Percentiles rank a stretch among this genome's conserved stretches.
These are phyloP conservation scores for Eimeria mitis DNA, from an alignment of 169 alveolate genomes.

Conservation along the genomic window DNA sequence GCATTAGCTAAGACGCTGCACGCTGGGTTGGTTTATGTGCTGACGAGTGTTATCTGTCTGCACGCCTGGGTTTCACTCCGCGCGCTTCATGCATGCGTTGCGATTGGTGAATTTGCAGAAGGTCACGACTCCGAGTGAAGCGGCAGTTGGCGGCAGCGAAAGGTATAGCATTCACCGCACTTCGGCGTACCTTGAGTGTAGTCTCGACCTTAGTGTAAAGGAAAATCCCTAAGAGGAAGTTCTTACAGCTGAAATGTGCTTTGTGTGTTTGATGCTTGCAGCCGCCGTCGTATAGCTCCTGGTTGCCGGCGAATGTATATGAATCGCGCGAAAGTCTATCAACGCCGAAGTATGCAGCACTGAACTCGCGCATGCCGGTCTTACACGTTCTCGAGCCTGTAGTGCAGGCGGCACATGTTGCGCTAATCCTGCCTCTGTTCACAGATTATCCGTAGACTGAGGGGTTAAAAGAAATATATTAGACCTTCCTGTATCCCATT, in stretches of 20 bases:
- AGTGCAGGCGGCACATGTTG: not conserved
- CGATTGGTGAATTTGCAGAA: slow-evolving; percentile 30
- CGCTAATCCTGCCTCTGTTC: not conserved
- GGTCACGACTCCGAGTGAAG: not conserved
- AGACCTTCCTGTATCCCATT: not conserved
- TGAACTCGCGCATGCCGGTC: not conserved
- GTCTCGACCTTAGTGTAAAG: not conserved
- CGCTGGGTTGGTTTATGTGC: not conserved
- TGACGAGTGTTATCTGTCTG: not conserved
- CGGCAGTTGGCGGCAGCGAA: not conserved
- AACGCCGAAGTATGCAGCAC: slow-evolving; percentile 48
- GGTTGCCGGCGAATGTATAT: slow-evolving; percentile 45
- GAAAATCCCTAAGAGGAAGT: not conserved
- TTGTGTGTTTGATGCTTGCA: slow-evolving; percentile 34
- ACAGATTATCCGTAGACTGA: not conserved
- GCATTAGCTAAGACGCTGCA: not conserved
- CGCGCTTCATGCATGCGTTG: not conserved
- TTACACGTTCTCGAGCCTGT: not conserved
- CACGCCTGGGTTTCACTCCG: not conserved
- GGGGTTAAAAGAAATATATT: not conserved
- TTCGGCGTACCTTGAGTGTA: not conserved
- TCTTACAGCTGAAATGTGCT: not conserved
- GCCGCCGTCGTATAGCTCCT: slow-evolving; percentile 33
- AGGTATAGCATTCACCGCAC: not conserved
- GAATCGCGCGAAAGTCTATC: slow-evolving; percentile 67